Percentiles rank a stretch among this genome's conserved stretches.
phyloP scores from a whole-genome alignment of 352 stramenopile genomes.

The Pythium plurisporium region DNA sequence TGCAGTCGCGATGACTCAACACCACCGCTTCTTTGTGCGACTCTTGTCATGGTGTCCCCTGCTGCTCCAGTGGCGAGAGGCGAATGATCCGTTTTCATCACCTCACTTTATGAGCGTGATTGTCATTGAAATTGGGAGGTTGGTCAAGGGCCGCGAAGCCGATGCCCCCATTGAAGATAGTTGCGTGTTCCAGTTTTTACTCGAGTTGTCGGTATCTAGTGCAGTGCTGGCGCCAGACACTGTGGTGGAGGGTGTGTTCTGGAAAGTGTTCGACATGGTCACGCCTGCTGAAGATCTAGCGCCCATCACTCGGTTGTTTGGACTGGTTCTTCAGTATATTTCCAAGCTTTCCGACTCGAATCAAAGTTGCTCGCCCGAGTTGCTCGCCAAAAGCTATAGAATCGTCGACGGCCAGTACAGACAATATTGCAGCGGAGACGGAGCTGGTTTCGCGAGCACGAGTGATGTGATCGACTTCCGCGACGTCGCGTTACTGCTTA shows the following conservation, averaged over 20 bases:
- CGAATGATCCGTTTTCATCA: neutral
- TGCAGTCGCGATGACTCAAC: neutral
- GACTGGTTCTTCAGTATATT: neutral
- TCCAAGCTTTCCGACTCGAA: neutral
- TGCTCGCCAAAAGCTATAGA: neutral
- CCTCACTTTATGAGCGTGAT: neutral
- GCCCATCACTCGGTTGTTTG: neutral
- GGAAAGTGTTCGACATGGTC: neutral
- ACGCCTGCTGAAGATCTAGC: neutral
- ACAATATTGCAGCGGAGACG: neutral
- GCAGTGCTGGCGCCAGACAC: neutral
- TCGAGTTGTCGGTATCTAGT: neutral
- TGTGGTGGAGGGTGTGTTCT: neutral
- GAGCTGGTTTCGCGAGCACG: neutral
- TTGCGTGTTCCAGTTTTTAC: neutral
- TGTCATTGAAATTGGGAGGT: neutral
- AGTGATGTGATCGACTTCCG: neutral
- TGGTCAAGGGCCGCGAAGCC: neutral
- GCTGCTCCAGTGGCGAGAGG: neutral
- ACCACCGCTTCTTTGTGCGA: slow-evolving; percentile 3
- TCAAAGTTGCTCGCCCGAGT: neutral
- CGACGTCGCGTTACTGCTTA: slow-evolving; percentile 2
- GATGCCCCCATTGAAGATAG: neutral
- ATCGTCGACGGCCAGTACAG: neutral
- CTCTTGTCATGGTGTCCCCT: slow-evolving; percentile 12